A percentile compares a stretch with the other conserved stretches of the same genome.
phyloP scores from a whole-genome alignment of 164 flowering plant genomes.

The grape (Vitis vinifera) region DNA sequence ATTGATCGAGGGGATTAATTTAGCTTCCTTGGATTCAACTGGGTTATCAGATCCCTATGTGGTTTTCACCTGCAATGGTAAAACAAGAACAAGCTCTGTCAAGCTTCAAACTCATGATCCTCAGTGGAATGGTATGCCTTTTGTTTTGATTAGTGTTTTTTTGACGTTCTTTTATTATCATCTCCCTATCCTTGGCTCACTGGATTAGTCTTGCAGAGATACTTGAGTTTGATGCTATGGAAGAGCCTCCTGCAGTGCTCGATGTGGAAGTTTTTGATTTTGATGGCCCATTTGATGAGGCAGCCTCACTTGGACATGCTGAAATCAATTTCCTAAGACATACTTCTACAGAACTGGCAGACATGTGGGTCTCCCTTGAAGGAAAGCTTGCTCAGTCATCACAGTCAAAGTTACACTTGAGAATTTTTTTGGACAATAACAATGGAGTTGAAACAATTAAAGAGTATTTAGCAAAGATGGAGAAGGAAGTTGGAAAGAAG shows the following conservation, averaged over 20 bases:
- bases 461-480: conserved; percentile 73
- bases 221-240: conserved; percentile 86
- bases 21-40: conserved; percentile 46
- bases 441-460: conserved; percentile 69
- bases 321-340: conserved; percentile 77
- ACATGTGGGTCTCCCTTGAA: conserved; percentile 72
- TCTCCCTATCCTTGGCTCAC: not conserved
- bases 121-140: conserved; percentile 58
- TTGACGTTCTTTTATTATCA: not conserved
- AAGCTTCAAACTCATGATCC: conserved; percentile 75
- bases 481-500: conserved; percentile 86
- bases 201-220: conserved; percentile 51
- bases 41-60: conserved; percentile 71
- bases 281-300: conserved; percentile 82
- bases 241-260: conserved; percentile 84
- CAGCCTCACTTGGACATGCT: conserved; percentile 74
- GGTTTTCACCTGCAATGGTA: conserved; percentile 78
- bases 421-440: conserved; percentile 72
- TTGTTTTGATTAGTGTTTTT: not conserved
- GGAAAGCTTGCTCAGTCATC: conserved; percentile 70
- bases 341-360: conserved; percentile 64
- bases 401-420: conserved; percentile 71
- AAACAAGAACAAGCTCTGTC: conserved; percentile 80
- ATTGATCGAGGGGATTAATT: conserved; percentile 62
- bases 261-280: conserved; percentile 84